These are phyloP conservation scores for Evansstolkia leycettana DNA, from an alignment of 495 filamentous ascomycete genomes.

Conservation along the genomic window DNA sequence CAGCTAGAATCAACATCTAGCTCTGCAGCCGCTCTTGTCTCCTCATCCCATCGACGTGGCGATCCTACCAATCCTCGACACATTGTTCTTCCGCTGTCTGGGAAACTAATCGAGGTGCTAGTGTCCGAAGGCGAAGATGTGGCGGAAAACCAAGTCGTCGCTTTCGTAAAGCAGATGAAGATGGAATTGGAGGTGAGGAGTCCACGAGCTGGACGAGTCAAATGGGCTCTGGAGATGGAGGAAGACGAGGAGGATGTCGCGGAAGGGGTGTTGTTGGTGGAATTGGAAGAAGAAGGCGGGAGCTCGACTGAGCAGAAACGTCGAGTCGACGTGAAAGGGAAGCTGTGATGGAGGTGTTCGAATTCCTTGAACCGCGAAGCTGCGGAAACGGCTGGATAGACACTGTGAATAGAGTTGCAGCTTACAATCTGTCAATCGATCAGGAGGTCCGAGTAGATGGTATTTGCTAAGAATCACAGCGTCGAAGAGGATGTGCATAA, in stretches of 20 bases:
- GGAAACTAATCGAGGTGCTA: constrained; percentile 45
- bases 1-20: constrained; percentile 36
- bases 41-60: constrained; percentile 37
- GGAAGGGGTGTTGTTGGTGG: constrained; percentile 42
- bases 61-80: constrained; percentile 39
- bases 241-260: constrained; percentile 47
- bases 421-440: too few relatives aligned
- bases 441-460: too few relatives aligned
- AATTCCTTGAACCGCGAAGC: too few relatives aligned
- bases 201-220: constrained; percentile 32
- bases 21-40: constrained; percentile 32
- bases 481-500: too few relatives aligned
- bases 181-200: constrained; percentile 52
- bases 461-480: too few relatives aligned
- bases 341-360: constrained; percentile 8
- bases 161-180: constrained; percentile 55
- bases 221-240: constrained; percentile 44
- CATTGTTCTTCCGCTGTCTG: constrained; percentile 44
- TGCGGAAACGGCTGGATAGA: too few relatives aligned
- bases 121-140: constrained; percentile 42
- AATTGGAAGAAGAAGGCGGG: constrained; percentile 28
- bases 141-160: constrained; percentile 40
- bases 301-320: background rate
- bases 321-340: constrained; percentile 10
- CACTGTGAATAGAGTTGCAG: too few relatives aligned